Conservation (phyloP, 179 eudicot species). For the Corrigiola litoralis region DNA sequence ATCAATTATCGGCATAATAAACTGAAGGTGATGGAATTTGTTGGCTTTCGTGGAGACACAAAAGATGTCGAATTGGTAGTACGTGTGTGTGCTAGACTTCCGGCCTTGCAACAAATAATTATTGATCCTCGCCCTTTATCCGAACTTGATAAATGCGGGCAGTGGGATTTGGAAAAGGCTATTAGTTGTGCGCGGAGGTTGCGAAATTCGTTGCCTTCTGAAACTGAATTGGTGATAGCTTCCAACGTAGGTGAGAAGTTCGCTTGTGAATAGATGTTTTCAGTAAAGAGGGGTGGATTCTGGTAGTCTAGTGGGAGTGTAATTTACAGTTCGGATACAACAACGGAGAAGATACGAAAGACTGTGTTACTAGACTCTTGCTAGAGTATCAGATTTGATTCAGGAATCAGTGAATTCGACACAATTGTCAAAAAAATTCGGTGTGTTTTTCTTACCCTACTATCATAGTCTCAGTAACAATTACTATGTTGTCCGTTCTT, state of each 20-base stretch:
- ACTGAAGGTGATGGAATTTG: constrained; percentile 10
- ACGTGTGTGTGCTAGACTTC: neutral
- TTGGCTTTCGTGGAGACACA: constrained; percentile 1
- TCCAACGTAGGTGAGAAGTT: neutral
- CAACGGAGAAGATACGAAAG: too few relatives aligned
- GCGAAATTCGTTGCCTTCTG: neutral
- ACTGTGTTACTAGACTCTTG: too few relatives aligned
- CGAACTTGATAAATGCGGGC: neutral
- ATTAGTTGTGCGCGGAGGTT: neutral
- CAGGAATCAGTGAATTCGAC: too few relatives aligned
- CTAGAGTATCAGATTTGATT: too few relatives aligned
- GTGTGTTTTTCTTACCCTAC: too few relatives aligned
- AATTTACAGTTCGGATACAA: too few relatives aligned
- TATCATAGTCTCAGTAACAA: too few relatives aligned
- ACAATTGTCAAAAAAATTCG: too few relatives aligned
- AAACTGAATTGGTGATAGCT: neutral
- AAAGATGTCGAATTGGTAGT: neutral
- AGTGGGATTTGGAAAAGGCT: neutral
- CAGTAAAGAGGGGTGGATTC: too few relatives aligned
- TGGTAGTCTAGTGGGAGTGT: too few relatives aligned
- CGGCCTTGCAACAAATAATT: constrained; percentile 3
- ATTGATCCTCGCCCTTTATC: neutral
- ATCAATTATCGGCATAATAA: neutral
- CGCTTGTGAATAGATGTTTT: neutral
- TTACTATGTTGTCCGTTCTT: too few relatives aligned